Conservation (phyloP, 2,329 filamentous ascomycete species). For the Onygenales sp. region DNA sequence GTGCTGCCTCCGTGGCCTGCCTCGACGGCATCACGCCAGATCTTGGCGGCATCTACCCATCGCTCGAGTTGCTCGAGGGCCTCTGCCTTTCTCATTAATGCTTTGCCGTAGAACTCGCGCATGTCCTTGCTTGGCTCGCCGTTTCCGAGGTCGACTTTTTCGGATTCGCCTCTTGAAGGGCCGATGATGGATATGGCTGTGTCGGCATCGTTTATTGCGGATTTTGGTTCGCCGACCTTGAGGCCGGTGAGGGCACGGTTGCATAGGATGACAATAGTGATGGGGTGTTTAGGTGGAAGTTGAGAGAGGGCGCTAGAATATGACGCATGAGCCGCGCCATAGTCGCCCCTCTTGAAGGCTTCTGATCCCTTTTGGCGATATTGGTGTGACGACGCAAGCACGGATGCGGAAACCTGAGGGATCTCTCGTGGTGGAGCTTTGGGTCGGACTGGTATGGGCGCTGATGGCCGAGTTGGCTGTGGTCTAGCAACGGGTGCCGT, state of each 20-base stretch:
- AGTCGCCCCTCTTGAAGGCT: slow-evolving; percentile 92
- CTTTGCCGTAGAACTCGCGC: slow-evolving; percentile 89
- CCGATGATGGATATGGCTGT: slow-evolving; percentile 72
- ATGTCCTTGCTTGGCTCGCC: slow-evolving; percentile 68
- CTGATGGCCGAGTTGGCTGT: slow-evolving; percentile 33
- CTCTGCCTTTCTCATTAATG: slow-evolving; percentile 87
- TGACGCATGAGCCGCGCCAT: slow-evolving; percentile 69
- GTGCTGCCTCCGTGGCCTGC: slow-evolving; percentile 75
- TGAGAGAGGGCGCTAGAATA: slow-evolving; percentile 69
- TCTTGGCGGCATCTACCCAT: slow-evolving; percentile 71
- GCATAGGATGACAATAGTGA: slow-evolving; percentile 79
- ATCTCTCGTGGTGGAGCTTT: slow-evolving; percentile 40
- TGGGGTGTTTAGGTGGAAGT: slow-evolving; percentile 68
- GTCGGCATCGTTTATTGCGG: slow-evolving; percentile 77
- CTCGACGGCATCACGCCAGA: slow-evolving; percentile 78
- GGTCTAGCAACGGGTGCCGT: slow-evolving; percentile 28
- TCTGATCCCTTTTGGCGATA: slow-evolving; percentile 73
- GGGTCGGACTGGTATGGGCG: slow-evolving; percentile 37
- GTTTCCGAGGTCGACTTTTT: slow-evolving; percentile 61
- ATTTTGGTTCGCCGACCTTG: slow-evolving; percentile 86
- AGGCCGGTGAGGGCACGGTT: slow-evolving; percentile 85
- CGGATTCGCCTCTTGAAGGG: slow-evolving; percentile 64
- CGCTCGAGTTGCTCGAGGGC: slow-evolving; percentile 91
- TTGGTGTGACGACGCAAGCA: slow-evolving; percentile 64
- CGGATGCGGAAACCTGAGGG: slow-evolving; percentile 58